Evolutionary conservation across 768 basidiomycete genomes (phyloP).

Genomic region (Auriscalpium microsporum): DNA sequence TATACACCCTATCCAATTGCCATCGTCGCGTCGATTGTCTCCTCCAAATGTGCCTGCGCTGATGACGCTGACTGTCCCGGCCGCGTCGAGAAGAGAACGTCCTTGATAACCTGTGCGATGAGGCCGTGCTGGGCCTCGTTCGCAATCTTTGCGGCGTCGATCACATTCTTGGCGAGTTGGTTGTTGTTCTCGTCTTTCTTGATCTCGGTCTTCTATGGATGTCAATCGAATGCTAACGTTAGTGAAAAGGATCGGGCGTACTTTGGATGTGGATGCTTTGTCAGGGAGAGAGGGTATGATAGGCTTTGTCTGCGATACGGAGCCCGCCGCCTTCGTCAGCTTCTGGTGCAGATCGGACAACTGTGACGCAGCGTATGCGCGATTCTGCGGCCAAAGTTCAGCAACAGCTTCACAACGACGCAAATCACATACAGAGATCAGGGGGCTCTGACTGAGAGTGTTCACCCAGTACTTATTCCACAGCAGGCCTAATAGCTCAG

Average conservation of each 20-base stretch:
- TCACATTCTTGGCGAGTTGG: slow-evolving; percentile 79
- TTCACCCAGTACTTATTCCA: slow-evolving; percentile 99
- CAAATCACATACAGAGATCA: slow-evolving; percentile 65
- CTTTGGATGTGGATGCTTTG: slow-evolving; percentile 40
- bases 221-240: neutral
- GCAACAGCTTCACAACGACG: neutral
- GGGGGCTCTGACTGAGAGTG: slow-evolving; percentile 85
- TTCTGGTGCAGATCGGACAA: slow-evolving; percentile 87
- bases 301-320: slow-evolving; percentile 47
- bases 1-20: slow-evolving; percentile 18
- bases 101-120: slow-evolving; percentile 89
- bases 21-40: slow-evolving; percentile 32
- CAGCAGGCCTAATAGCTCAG: slow-evolving; percentile 76
- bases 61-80: slow-evolving; percentile 20
- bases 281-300: slow-evolving; percentile 40
- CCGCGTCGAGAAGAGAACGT: slow-evolving; percentile 71
- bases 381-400: slow-evolving; percentile 51
- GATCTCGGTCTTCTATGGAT: slow-evolving; percentile 46
- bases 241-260: slow-evolving; percentile 15
- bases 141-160: slow-evolving; percentile 88
- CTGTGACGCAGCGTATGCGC: slow-evolving; percentile 89
- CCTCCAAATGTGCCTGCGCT: slow-evolving; percentile 14
- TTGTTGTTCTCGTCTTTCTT: slow-evolving; percentile 72
- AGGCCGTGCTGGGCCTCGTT: slow-evolving; percentile 91
- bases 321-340: slow-evolving; percentile 58